Evolutionary conservation across 805 yeast genomes (phyloP), one percentile per base, ranked within the genome.

Genomic region (Huiozyma sinensis): DNA sequence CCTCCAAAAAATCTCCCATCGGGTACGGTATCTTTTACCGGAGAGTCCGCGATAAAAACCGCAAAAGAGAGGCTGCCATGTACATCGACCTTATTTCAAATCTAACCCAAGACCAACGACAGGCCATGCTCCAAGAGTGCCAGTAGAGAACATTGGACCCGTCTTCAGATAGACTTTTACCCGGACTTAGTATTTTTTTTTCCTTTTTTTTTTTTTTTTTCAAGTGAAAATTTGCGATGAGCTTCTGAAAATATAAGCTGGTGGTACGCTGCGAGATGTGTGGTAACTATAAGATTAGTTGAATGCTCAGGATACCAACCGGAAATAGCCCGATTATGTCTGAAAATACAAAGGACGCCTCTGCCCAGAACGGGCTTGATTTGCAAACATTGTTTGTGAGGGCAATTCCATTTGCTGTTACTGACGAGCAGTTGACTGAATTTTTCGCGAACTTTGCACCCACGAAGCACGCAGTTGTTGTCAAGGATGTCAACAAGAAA

Each of bases 371-470:
- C 36, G 61, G 57, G 24, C 44, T 69, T 9, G 75, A 71, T 49
- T 55, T 54, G 50, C 65, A 68, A 57, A 83, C 95, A 24, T 69
- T 92, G 33, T 92, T 92, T 61, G 94, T 92, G 37, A 76, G 97
- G 51, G 74, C 89, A 4, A 71, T 90, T 33, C 97, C 97, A 2
- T 69, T 70, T 47, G 80, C 76, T 36, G 94, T 88, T 6, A 83
- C 94, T 1, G 76, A 81, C 24, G 95, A 87, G 47, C 79, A 86
- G 54, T 71, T 92, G 36, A 73, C 90, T 1, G 85, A 83, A 52
- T 88, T 73, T 63, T 92, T 92, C 59, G 83, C 97, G 1, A 87
- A 87, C 50, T 82, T 88, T 66, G 90, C 86, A 5, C 98, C 98
- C 6, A 94, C 90, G 9, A 88, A 82, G 64, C 98, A 92, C 64